These are phyloP conservation scores for Talaromyces sp. DNA, from an alignment of 2,329 filamentous ascomycete species.

Conservation along the genomic window DNA sequence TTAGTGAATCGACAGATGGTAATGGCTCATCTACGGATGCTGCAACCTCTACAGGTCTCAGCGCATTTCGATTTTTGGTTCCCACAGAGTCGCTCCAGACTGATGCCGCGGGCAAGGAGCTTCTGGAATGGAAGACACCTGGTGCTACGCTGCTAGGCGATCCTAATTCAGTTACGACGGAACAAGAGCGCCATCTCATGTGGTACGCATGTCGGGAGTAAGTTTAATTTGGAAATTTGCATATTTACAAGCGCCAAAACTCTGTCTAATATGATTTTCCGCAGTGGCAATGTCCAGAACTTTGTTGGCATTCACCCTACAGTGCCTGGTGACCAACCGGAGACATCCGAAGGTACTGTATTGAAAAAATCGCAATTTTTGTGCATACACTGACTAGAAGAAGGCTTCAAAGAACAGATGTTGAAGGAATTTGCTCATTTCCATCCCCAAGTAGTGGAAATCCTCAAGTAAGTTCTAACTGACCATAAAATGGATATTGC, in stretches of 20 bases:
- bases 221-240: not conserved
- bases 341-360: not conserved
- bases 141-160: conserved; percentile 18
- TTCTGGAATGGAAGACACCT: conserved; percentile 20
- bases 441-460: conserved; percentile 16
- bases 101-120: conserved; percentile 30
- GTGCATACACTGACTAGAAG: not conserved
- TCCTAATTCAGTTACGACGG: conserved; percentile 6
- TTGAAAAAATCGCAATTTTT: not conserved
- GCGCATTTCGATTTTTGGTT: conserved; percentile 23
- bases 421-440: conserved; percentile 21
- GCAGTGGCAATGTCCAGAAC: conserved; percentile 23
- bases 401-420: conserved; percentile 18
- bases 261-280: not conserved
- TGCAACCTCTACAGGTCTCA: conserved; percentile 14
- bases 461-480: conserved; percentile 15
- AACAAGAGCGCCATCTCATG: conserved; percentile 21
- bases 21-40: conserved; percentile 2
- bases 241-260: not conserved
- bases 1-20: not conserved
- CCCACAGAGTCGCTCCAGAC: conserved; percentile 23
- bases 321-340: not conserved
- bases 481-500: not conserved
- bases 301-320: conserved; percentile 23
- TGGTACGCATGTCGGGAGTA: conserved; percentile 28